phyloP scores from a whole-genome alignment of 2,329 filamentous ascomycete species.

The Amylocarpus encephaloides region DNA sequence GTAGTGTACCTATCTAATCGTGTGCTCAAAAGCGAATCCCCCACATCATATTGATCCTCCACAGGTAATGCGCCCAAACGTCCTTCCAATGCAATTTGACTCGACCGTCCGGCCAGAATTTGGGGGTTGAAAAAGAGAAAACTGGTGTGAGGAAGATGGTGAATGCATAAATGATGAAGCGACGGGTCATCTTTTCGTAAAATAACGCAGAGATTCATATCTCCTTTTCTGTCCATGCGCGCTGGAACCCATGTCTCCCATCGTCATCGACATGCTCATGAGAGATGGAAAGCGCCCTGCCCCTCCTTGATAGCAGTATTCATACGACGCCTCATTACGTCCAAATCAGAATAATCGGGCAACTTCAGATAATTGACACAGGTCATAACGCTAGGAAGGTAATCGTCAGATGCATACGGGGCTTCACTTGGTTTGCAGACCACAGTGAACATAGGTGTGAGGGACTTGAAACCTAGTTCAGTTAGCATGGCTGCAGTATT shows the following conservation, averaged over 20 bases:
- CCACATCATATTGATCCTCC: slow-evolving; percentile 15
- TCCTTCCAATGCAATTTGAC: slow-evolving; percentile 33
- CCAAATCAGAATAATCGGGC: slow-evolving; percentile 80
- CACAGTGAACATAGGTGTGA: slow-evolving; percentile 98
- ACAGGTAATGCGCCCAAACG: slow-evolving; percentile 30
- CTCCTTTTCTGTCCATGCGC: slow-evolving; percentile 9
- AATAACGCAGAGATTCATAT: slow-evolving; percentile 16
- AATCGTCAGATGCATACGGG: slow-evolving; percentile 90
- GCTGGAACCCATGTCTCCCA: slow-evolving; percentile 1
- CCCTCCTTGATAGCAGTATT: slow-evolving; percentile 87
- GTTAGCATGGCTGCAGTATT: slow-evolving; percentile 30
- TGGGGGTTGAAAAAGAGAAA: slow-evolving; percentile 12
- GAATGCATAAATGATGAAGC: slow-evolving; percentile 27
- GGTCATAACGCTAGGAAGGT: slow-evolving; percentile 99
- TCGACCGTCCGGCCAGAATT: slow-evolving; percentile 16
- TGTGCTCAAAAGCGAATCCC: slow-evolving; percentile 20
- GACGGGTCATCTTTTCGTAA: slow-evolving; percentile 18
- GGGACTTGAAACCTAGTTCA: slow-evolving; percentile 77
- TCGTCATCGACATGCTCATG: slow-evolving; percentile 41
- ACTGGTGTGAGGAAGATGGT: slow-evolving; percentile 15
- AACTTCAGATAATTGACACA: slow-evolving; percentile 99
- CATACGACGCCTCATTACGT: slow-evolving; percentile 71
- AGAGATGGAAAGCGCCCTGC: slow-evolving; percentile 95
- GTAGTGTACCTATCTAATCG: slow-evolving; percentile 25
- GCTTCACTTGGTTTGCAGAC: slow-evolving; percentile 98